Evolutionary conservation across 2,329 filamentous ascomycete genomes (phyloP), one percentile per base, ranked within the genome.

Genomic region (Phialophora macrospora): DNA sequence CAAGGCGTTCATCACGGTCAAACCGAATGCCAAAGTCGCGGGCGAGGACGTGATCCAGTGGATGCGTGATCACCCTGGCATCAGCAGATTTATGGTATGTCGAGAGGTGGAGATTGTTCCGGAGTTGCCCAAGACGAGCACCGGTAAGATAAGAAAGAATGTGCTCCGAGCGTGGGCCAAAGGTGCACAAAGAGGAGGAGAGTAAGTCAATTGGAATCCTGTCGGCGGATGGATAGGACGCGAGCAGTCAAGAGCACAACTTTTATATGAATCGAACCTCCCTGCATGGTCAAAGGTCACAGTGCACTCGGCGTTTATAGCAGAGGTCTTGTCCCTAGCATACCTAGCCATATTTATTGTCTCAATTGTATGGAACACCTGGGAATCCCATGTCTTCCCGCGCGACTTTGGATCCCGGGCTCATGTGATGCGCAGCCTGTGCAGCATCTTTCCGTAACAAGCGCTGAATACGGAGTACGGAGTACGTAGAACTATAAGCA

Each of bases 141-240:
- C 95, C 0, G 95, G 95, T 2, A 99, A 99, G 84, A 85, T 98
- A 66, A 89, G 92, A 85, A 99, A 99, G 87, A 98, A 97, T 74
- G 87, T 96, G 6, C 78, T 99, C 62, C 82, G 95, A 66, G 90
- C 92, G 72, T 97, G 93, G 94, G 91, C 90, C 2, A 91, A 86
- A 75, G 84, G 85, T 48, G 78, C 75, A 14, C 76, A 78, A 66
- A 71, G 73, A 61, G 75, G 44, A 59, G 66, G 60, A 46, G 67
- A 69, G 32, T 69, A 60, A 58, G 32, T 30, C 14, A 12, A 51
- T 14, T 26, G 20, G 8, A 26, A 24, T 49, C n/a, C n/a, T n/a
- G 4, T 11, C n/a, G 20, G 46, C 11, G 4, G n/a, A 20, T 6
- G 46, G 48, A 12, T 22, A 6, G 48, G 14, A 28, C 12, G 26